These are phyloP conservation scores for Gautieria morchelliformis DNA, from an alignment of 768 basidiomycete genomes.

Conservation along the genomic window DNA sequence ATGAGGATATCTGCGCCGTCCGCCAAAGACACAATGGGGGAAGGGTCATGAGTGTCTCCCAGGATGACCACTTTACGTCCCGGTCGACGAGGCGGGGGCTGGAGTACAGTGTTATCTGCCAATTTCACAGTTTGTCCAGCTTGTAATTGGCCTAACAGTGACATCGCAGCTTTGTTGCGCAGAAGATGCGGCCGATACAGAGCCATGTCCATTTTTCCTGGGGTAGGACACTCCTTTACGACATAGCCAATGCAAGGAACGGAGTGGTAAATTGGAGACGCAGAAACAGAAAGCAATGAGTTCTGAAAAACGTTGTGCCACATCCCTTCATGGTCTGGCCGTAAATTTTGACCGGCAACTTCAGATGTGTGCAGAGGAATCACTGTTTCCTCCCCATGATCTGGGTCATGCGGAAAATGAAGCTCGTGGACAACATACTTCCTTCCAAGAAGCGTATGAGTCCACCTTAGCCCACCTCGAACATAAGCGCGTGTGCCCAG, in stretches of 20 bases:
- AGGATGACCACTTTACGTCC: conserved; percentile 19
- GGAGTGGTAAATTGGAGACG: conserved; percentile 71
- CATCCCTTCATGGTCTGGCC: conserved; percentile 35
- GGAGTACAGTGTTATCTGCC: conserved; percentile 61
- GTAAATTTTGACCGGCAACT: conserved; percentile 57
- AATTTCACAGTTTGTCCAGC: conserved; percentile 54
- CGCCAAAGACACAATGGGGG: conserved; percentile 6
- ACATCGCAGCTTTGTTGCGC: conserved; percentile 60
- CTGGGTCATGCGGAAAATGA: conserved; percentile 50
- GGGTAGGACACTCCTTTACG: conserved; percentile 56
- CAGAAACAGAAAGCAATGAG: conserved; percentile 50
- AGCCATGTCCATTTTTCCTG: conserved; percentile 67
- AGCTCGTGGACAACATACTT: conserved; percentile 82
- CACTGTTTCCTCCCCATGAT: conserved; percentile 36
- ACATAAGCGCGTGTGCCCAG: conserved; percentile 75
- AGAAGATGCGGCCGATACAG: conserved; percentile 59
- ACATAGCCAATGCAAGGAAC: conserved; percentile 78
- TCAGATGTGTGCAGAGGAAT: conserved; percentile 46
- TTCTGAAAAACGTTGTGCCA: conserved; percentile 63
- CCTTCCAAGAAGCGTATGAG: conserved; percentile 53
- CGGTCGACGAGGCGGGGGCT: conserved; percentile 51
- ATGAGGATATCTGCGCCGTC: conserved; percentile 17
- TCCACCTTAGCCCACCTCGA: conserved; percentile 55
- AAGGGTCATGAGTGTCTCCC: conserved; percentile 23
- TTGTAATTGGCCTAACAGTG: conserved; percentile 57